A percentile compares a stretch with the other conserved stretches of the same genome.
Conservation (phyloP, 1,284 basidiomycete species). For the Chalciporus sp. region DNA sequence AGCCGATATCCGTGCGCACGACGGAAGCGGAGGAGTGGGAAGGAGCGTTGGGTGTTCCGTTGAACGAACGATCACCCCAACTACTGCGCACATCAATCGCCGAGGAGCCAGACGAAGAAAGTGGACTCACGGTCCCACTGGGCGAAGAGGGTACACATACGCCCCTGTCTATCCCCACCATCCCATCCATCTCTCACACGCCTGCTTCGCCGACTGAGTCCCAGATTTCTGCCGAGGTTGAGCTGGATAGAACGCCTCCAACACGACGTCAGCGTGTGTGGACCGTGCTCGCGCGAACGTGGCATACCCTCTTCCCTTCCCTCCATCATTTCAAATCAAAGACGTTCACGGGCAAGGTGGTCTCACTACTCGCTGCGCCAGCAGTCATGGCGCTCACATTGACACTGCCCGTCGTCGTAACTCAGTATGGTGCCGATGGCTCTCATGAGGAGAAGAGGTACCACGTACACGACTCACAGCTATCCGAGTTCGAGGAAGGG, state of each 20-base stretch:
- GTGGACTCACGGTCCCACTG: neutral
- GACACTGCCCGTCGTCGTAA: constrained; percentile 88
- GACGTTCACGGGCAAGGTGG: constrained; percentile 70
- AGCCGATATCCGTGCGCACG: constrained; percentile 36
- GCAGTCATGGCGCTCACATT: constrained; percentile 86
- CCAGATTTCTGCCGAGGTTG: constrained; percentile 44
- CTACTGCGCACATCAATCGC: constrained; percentile 35
- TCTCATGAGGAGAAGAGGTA: constrained; percentile 48
- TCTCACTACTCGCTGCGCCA: constrained; percentile 82
- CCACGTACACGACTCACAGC: constrained; percentile 28
- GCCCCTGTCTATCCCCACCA: constrained; percentile 30
- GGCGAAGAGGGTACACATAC: constrained; percentile 21
- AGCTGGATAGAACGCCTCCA: constrained; percentile 38
- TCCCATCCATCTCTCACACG: constrained; percentile 58
- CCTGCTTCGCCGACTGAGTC: constrained; percentile 54
- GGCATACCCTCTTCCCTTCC: constrained; percentile 83
- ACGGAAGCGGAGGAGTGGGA: constrained; percentile 51
- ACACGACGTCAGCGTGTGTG: constrained; percentile 45
- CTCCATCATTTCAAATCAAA: constrained; percentile 77
- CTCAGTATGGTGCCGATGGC: constrained; percentile 48
- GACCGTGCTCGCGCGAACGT: constrained; percentile 43
- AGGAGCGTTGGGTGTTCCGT: constrained; percentile 46
- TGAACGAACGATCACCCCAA: constrained; percentile 47
- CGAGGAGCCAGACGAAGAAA: constrained; percentile 21
- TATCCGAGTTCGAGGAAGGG: constrained; percentile 67